Percentiles rank a stretch among this genome's conserved stretches.
phyloP scores from a whole-genome alignment of 495 filamentous ascomycete genomes.

The Rusavskia elegans region DNA sequence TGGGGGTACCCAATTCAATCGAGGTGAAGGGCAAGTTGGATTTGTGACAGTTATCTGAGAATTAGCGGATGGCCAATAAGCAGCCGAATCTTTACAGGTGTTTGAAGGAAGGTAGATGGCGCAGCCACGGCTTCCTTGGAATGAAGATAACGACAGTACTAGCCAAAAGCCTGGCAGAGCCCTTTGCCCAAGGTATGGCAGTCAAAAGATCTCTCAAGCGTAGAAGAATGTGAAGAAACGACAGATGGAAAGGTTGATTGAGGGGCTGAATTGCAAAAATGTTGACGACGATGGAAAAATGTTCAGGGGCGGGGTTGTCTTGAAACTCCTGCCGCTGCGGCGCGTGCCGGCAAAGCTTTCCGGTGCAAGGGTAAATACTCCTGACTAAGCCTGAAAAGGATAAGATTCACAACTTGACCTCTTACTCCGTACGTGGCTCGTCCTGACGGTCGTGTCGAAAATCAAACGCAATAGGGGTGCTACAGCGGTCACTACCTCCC shows the following conservation, averaged over 20 bases:
- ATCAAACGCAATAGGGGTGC: no score
- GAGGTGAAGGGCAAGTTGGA: not conserved
- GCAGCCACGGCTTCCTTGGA: not conserved
- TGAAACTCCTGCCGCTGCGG: no score
- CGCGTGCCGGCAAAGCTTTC: no score
- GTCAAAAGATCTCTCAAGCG: no score
- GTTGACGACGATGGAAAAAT: no score
- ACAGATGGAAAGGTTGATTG: not conserved
- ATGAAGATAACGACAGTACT: slow-evolving; percentile 1
- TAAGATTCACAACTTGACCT: no score
- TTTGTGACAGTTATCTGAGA: not conserved
- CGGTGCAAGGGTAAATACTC: no score
- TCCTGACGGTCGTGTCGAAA: no score
- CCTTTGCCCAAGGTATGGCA: slow-evolving; percentile 1
- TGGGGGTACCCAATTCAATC: not conserved
- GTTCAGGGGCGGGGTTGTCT: no score
- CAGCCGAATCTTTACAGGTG: not conserved
- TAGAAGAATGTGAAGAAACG: not conserved
- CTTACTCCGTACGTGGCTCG: no score
- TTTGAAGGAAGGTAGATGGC: not conserved
- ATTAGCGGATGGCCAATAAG: not conserved
- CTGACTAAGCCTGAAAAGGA: no score
- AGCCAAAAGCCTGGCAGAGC: not conserved
- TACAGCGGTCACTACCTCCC: no score
- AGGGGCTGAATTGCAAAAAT: not conserved